These are phyloP conservation scores for Glebionis coronaria DNA, from an alignment of 129 eudicot genomes.

Conservation along the genomic window DNA sequence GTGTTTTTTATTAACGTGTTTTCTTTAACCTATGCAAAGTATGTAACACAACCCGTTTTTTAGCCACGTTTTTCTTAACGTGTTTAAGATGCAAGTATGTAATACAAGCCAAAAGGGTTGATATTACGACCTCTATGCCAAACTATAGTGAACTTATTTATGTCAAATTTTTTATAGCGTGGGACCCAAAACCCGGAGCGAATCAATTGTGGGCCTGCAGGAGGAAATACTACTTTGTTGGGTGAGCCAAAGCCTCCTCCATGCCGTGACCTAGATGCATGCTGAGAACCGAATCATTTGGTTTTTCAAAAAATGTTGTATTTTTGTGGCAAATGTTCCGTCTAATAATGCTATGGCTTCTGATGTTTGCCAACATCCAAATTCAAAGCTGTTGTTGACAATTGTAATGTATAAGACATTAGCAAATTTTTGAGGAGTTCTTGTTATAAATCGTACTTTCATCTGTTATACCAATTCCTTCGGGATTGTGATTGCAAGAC, in stretches of 20 bases:
- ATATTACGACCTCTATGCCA: not conserved
- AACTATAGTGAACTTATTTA: slow-evolving; percentile 6
- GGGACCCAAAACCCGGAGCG: slow-evolving; percentile 90
- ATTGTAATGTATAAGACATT: slow-evolving; percentile 24
- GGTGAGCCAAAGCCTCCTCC: slow-evolving; percentile 97
- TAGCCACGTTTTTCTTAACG: not conserved
- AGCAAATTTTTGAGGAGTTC: slow-evolving; percentile 18
- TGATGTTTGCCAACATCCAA: slow-evolving; percentile 27
- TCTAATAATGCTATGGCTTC: slow-evolving; percentile 46
- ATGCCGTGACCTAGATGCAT: slow-evolving; percentile 95
- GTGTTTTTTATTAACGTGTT: not conserved
- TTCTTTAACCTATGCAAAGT: not conserved
- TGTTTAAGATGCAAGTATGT: not conserved
- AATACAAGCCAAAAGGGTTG: not conserved
- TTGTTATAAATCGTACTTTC: slow-evolving; percentile 14
- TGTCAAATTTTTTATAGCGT: slow-evolving; percentile 45
- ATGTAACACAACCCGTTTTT: not conserved
- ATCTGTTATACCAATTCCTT: not conserved
- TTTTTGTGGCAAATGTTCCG: slow-evolving; percentile 22
- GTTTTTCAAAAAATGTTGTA: not conserved
- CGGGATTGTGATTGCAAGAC: too few relatives aligned
- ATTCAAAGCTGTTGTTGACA: slow-evolving; percentile 36
- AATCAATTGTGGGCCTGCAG: slow-evolving; percentile 83
- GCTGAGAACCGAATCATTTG: slow-evolving; percentile 41
- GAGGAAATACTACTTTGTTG: slow-evolving; percentile 81